Evolutionary conservation across 305 asterid genomes (phyloP).

Genomic region (Fraxinus velutina): DNA sequence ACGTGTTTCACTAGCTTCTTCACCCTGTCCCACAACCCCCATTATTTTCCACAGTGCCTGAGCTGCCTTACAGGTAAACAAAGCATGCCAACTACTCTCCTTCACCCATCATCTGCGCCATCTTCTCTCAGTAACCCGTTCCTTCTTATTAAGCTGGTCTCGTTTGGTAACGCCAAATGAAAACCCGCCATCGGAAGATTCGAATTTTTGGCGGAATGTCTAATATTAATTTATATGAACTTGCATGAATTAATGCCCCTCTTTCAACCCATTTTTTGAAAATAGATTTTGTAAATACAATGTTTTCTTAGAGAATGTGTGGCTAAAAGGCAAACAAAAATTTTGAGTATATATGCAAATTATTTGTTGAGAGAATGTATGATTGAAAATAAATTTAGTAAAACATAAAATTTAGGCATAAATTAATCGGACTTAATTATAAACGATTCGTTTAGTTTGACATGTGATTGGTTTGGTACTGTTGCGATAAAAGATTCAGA

Average conservation of each 20-base stretch:
- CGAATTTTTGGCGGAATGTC: neutral
- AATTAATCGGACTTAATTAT: neutral
- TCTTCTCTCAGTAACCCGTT: neutral
- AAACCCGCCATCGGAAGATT: neutral
- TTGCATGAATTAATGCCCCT: neutral
- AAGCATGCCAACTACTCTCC: neutral
- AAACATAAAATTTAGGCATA: neutral
- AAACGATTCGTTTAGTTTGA: neutral
- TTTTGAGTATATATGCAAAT: too few relatives aligned
- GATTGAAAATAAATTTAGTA: too few relatives aligned
- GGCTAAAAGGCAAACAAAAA: too few relatives aligned
- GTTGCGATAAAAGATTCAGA: neutral
- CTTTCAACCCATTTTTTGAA: neutral
- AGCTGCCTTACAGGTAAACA: neutral
- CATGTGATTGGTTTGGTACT: too few relatives aligned
- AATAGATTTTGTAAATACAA: neutral
- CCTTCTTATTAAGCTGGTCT: neutral
- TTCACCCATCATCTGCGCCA: too few relatives aligned
- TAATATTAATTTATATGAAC: too few relatives aligned
- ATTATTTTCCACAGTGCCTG: neutral
- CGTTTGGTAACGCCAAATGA: neutral
- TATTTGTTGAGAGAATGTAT: too few relatives aligned
- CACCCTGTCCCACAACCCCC: neutral
- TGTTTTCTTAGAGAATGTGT: neutral
- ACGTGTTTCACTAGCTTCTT: neutral